Percentiles rank a stretch among this genome's conserved stretches.
Conservation (phyloP, 148 eudicot species). For the Vaccinium vitisidaea region DNA sequence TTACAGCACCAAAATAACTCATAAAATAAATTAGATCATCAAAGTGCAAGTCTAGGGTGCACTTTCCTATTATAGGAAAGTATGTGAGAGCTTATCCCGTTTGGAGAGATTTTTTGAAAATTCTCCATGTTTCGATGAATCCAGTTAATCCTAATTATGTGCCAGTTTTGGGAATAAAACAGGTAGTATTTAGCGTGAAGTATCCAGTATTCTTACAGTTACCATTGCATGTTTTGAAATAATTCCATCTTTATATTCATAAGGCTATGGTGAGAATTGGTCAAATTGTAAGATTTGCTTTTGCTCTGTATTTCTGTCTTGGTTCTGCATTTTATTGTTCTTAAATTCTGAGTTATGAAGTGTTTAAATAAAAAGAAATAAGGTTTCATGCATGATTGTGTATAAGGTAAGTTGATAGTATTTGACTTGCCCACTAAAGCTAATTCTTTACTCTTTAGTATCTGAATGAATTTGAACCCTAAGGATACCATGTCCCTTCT, state of each 20-base stretch:
- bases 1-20: too few species aligned
- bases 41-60: too few species aligned
- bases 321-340: neutral
- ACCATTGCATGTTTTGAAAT: neutral
- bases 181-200: neutral
- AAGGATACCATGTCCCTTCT: neutral
- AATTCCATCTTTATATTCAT: neutral
- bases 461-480: neutral
- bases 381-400: neutral
- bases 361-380: neutral
- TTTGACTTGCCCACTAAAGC: neutral
- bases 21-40: too few species aligned
- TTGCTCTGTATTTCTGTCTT: neutral
- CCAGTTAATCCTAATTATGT: neutral
- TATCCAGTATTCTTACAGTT: neutral
- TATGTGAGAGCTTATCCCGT: slow-evolving; percentile 17
- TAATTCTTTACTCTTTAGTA: neutral
- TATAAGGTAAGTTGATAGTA: neutral
- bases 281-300: neutral
- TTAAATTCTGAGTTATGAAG: neutral
- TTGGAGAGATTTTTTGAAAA: neutral
- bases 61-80: slow-evolving; percentile 5
- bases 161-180: neutral
- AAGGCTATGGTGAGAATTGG: neutral
- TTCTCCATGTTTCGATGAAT: neutral